Conservation (phyloP, 352 stramenopile genomes). For the Aphanomyces euteiches region DNA sequence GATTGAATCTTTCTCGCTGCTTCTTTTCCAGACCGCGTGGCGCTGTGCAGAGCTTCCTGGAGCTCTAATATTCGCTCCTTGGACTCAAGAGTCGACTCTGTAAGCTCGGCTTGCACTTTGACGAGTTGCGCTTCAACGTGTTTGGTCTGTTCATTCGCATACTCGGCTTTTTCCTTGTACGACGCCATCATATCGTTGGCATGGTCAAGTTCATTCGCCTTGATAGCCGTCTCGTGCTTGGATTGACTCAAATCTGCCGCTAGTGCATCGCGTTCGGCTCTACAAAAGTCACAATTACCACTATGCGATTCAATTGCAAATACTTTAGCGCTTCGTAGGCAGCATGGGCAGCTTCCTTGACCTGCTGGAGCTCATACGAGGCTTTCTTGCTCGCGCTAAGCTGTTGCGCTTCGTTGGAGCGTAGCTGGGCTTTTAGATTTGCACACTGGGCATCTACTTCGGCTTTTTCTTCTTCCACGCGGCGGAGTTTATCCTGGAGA, state of each 20-base stretch:
- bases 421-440: conserved; percentile 56
- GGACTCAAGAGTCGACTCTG: conserved; percentile 6
- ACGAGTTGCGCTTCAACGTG: conserved; percentile 14
- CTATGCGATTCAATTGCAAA: neutral
- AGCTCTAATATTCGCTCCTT: conserved; percentile 19
- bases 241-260: conserved; percentile 51
- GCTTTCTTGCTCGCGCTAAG: conserved; percentile 48
- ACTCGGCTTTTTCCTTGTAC: conserved; percentile 48
- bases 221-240: conserved; percentile 45
- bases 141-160: conserved; percentile 35
- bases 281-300: neutral
- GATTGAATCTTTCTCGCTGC: conserved; percentile 9
- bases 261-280: conserved; percentile 54
- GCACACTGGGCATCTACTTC: conserved; percentile 56
- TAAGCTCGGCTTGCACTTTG: conserved; percentile 14
- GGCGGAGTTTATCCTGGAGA: conserved; percentile 71
- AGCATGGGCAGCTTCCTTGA: conserved; percentile 59
- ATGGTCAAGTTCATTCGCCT: conserved; percentile 49
- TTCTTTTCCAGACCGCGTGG: conserved; percentile 20
- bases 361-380: conserved; percentile 59
- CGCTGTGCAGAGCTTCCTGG: conserved; percentile 18
- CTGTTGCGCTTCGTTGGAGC: conserved; percentile 23
- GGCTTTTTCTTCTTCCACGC: conserved; percentile 63
- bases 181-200: conserved; percentile 49
- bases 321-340: conserved; percentile 57